A percentile compares a stretch with the other conserved stretches of the same genome.
Evolutionary conservation across 202 grass and related monocot species (phyloP).

Genomic region (Setaria viridis): DNA sequence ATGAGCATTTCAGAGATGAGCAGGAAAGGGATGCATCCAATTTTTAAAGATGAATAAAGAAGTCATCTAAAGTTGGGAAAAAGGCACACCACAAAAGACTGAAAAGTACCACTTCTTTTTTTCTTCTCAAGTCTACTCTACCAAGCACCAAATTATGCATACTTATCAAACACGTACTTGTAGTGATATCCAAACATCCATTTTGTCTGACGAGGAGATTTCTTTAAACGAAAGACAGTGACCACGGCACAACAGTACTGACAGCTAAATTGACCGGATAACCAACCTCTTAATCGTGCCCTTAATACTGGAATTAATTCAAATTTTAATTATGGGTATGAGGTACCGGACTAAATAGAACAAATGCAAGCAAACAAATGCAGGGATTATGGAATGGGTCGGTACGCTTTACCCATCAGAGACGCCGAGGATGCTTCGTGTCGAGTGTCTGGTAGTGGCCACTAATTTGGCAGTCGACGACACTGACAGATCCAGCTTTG

Average conservation of each 20-base stretch:
- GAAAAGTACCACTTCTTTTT: neutral
- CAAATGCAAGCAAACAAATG: neutral
- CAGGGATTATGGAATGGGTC: conserved; percentile 6
- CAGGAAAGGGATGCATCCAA: neutral
- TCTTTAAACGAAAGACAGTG: conserved; percentile 25
- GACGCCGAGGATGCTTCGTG: neutral
- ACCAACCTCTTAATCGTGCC: conserved; percentile 21
- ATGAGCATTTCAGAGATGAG: neutral
- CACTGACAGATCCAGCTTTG: conserved; percentile 9
- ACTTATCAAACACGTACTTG: neutral
- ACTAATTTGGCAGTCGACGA: conserved; percentile 23
- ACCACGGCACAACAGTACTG: neutral
- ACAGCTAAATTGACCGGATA: conserved; percentile 34
- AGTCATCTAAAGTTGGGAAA: neutral
- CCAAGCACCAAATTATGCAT: conserved; percentile 2
- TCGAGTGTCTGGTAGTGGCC: conserved; percentile 7
- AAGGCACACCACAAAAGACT: conserved; percentile 20
- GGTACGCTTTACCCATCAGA: conserved; percentile 43
- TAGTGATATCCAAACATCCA: conserved; percentile 27
- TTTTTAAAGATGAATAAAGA: conserved; percentile 17
- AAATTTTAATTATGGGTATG: neutral
- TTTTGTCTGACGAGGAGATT: neutral
- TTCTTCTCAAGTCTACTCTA: neutral
- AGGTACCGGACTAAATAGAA: neutral
- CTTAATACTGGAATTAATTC: neutral